A percentile compares a stretch with the other conserved stretches of the same genome.
These are phyloP conservation scores for Torulaspora pretoriensis DNA, from an alignment of 1,139 yeast species.

Conservation along the genomic window DNA sequence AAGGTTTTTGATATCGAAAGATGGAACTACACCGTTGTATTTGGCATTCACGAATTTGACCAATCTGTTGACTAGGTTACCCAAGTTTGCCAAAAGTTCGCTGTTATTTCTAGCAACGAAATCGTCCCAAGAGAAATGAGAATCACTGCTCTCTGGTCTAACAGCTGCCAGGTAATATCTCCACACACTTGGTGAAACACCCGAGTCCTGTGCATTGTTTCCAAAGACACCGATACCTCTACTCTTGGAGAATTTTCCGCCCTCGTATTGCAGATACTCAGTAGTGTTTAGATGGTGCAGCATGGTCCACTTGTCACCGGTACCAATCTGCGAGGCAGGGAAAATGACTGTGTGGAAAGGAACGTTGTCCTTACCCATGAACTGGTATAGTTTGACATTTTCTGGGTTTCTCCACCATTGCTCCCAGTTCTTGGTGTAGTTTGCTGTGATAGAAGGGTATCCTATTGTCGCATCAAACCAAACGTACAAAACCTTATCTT, in stretches of 20 bases:
- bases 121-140: constrained; percentile 96
- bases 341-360: constrained; percentile 98
- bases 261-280: constrained; percentile 94
- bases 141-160: constrained; percentile 93
- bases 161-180: constrained; percentile 89
- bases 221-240: constrained; percentile 98
- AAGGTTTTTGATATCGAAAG: constrained; percentile 45
- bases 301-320: constrained; percentile 84
- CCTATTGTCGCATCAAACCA: constrained; percentile 99
- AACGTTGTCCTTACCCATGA: constrained; percentile 98
- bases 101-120: constrained; percentile 90
- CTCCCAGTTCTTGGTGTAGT: constrained; percentile 79
- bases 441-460: constrained; percentile 91
- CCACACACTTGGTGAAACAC: constrained; percentile 91
- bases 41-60: constrained; percentile 87
- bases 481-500: constrained; percentile 87
- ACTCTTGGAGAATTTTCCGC: constrained; percentile 95
- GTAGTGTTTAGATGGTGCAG: constrained; percentile 89
- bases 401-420: constrained; percentile 93
- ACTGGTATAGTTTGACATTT: constrained; percentile 80
- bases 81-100: constrained; percentile 90
- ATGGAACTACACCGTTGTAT: constrained; percentile 85
- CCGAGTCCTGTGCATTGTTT: constrained; percentile 92
- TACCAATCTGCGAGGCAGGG: constrained; percentile 90
- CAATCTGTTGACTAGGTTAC: constrained; percentile 92